phyloP scores from a whole-genome alignment of 163 green algal genomes.

The Dunaliella salina region DNA sequence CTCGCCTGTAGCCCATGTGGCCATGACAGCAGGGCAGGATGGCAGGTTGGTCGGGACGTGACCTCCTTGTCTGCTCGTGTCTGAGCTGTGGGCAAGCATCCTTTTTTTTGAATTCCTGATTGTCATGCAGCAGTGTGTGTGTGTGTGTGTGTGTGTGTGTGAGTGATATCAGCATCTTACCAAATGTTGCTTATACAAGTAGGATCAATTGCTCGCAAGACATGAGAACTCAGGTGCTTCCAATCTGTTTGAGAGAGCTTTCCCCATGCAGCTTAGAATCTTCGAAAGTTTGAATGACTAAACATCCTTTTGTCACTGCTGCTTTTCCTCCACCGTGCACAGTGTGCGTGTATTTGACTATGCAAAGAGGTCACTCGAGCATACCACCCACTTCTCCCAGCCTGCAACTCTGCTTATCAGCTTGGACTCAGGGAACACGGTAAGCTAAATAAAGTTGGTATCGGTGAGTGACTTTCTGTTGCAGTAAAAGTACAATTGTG shows the following conservation, averaged over 20 bases:
- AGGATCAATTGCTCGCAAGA: no score
- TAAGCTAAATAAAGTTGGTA: neutral
- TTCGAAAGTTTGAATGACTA: no score
- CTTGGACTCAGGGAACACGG: slow-evolving; percentile 9
- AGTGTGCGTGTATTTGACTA: slow-evolving; percentile 58
- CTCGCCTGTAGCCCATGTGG: slow-evolving; percentile 41
- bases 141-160: neutral
- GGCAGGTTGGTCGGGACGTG: slow-evolving; percentile 18
- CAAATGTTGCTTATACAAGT: no score
- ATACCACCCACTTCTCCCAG: slow-evolving; percentile 17
- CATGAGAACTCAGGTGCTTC: no score
- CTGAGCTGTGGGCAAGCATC: no score
- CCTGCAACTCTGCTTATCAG: neutral
- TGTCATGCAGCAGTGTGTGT: neutral
- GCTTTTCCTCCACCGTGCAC: neutral
- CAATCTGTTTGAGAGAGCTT: no score
- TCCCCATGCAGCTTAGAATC: no score
- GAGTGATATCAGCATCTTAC: neutral
- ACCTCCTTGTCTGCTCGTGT: no score
- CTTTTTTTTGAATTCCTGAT: no score
- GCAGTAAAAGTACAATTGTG: no score
- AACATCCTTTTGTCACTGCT: no score
- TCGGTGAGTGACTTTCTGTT: no score
- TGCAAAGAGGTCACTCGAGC: neutral
- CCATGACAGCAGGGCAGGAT: slow-evolving; percentile 50